Base-by-base conservation (phyloP, 768 basidiomycete genomes). In the Leucocoprinus birnbaumii region DNA sequence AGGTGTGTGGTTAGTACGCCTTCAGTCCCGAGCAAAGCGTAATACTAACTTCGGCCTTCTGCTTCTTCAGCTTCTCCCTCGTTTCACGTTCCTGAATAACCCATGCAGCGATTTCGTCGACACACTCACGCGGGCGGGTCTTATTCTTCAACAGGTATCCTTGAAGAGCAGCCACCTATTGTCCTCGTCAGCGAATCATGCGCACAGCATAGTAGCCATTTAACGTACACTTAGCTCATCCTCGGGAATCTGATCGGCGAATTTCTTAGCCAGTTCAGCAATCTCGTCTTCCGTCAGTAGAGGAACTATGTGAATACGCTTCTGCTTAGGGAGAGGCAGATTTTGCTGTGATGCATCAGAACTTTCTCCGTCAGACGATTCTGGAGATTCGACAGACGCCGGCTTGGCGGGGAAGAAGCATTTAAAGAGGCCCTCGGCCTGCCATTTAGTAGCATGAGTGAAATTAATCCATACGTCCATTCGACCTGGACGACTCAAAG, bases 381-480 rank as follows among this genome's bases (percentile, higher is more conserved):
- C 47, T 25, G 60, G 14, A n/a, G 22, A 54, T n/a, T 62, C 48
- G 37, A 70, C 56, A 50, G 76, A 60, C 2, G n/a, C n/a, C n/a
- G 79, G 73, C 59, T 76, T 84, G 69, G 69, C 86, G 2, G 91
- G 91, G 86, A 94, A 94, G 84, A 94, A 94, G 69, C 89, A 91
- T 68, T 91, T 91, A 83, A 92, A 94, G 66, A 94, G 90, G 49
- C 89, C 91, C 69, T 92, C 91, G 13, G 91, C 91, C 65, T 94
- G 91, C 89, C 89, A 93, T 68, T 91, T 93, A 7, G 89, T 91
- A 4, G 91, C 91, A 64, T 94, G 86, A 49, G 87, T 86, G 71
- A 94, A 94, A 73, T 92, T 91, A 38, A 94, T 80, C 91, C 91
- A 93, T 14, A 95, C 86, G 63, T 93, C 92, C 89, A 92, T 91